phyloP scores from a whole-genome alignment of 2,329 filamentous ascomycete species.

The Curvularia spicifera region DNA sequence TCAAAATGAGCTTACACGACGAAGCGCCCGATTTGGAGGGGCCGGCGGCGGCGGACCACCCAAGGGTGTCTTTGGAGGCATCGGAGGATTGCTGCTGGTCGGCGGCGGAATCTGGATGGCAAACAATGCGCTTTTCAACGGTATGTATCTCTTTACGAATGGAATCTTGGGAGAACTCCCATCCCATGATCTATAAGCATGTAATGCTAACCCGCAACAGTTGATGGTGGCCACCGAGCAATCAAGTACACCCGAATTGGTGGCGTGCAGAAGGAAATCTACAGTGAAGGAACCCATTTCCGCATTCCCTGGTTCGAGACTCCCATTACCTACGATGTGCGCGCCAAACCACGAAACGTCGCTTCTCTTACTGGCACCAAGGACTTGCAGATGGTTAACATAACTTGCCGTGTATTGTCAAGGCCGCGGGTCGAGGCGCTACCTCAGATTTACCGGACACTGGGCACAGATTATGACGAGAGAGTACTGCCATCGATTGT shows the following conservation, averaged over 20 bases:
- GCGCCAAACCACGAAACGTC: constrained; percentile 95
- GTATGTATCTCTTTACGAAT: constrained; percentile 48
- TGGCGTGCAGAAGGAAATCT: constrained; percentile 96
- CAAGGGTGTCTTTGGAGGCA: constrained; percentile 61
- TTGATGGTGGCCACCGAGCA: constrained; percentile 97
- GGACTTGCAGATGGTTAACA: constrained; percentile 99
- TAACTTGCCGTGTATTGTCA: constrained; percentile 98
- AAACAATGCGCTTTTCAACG: constrained; percentile 73
- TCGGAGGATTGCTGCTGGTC: constrained; percentile 61
- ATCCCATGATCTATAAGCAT: neutral
- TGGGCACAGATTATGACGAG: constrained; percentile 96
- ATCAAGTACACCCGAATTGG: constrained; percentile 96
- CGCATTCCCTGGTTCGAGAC: constrained; percentile 97
- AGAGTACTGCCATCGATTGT: constrained; percentile 97
- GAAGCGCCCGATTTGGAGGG: constrained; percentile 55
- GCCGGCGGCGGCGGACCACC: constrained; percentile 57
- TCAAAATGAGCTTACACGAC: constrained; percentile 64
- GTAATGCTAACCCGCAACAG: constrained; percentile 53
- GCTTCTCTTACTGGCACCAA: constrained; percentile 97
- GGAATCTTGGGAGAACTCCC: neutral
- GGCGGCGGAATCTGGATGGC: constrained; percentile 61
- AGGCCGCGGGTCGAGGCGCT: constrained; percentile 85
- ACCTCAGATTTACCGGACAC: constrained; percentile 94
- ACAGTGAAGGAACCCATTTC: constrained; percentile 95
- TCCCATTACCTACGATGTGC: constrained; percentile 95